Base-by-base conservation (phyloP, 768 basidiomycete genomes). In the Sporobolomyces pararoseus region DNA sequence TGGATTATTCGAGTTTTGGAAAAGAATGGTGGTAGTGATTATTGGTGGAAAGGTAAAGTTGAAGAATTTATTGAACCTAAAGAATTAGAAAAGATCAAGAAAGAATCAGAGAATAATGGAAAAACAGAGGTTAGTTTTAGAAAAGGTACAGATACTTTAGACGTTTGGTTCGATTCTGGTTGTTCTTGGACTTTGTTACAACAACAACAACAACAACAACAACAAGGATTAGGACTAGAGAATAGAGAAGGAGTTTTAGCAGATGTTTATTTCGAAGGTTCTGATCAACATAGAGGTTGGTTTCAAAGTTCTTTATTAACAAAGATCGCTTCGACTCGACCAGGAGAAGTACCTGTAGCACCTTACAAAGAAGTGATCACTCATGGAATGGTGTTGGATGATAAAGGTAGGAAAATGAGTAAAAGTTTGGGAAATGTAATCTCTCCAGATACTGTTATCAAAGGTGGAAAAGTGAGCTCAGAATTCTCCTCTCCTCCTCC, bases 141-240 rank as follows among this genome's bases (percentile, higher is more conserved):
- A 54, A 93, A 91, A 78, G 89, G 93, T 13, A 87, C 85, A 3
- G 95, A 99, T 78, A 99, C 95, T 3, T 92, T 98, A 87, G 95
- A 99, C 78, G 95, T 99, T 21, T 99, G 95, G 95, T 98, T 97
- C 75, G 95, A 99, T 80, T 94, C 91, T 75, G 95, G 95, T 6
- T 87, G 89, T 3, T 90, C 93, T 5, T 99, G 95, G 95, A 87
- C 90, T 2, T 84, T 90, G 82, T 80, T 95, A 23, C n/a, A 63
- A 4, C 76, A 77, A 4, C 55, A 68, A 3, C 53, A 60, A 3
- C 25, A 65, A 7, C 72, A 75, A 27, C 37, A 55, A 21, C 25
- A 35, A 7, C 3, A n/a, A 19, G 39, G 39, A 42, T n/a, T n/a
- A n/a, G n/a, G n/a, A n/a, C n/a, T n/a, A n/a, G n/a, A n/a, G n/a